Evolutionary conservation across 225 moss, liverwort and hornwort genomes (phyloP), one percentile per base, ranked within the genome.

Genomic region (Climacium dendroides): DNA sequence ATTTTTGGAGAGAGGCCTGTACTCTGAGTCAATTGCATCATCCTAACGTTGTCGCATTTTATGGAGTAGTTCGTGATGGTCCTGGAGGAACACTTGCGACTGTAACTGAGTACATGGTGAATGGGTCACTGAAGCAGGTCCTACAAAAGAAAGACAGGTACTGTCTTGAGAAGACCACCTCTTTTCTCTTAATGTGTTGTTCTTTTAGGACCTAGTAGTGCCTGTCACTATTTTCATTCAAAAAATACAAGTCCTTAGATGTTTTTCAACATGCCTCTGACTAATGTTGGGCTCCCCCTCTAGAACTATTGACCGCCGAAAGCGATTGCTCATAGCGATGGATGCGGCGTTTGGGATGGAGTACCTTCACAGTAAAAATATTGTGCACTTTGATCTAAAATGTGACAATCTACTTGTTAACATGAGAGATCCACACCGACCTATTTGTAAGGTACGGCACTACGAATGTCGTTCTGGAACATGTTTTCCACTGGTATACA

Each of bases 341-440:
- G 98, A 99, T 95, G 95, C 98, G 54, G 98, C 97, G 54, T 97
- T 99, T 92, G 98, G 98, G 57, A 99, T 99, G 98, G 98, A 99
- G 83, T 99, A 99, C 87, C 92, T 99, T 89, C 98, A 99, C 70
- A 94, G 89, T 79, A 99, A 99, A 86, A 99, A 96, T 75, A 97
- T 99, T 74, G 98, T 99, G 85, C 98, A 99, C 84, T 99, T 99
- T 64, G 98, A 99, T 78, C 90, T 99, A 81, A 99, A 99, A 91
- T 99, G 98, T 91, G 98, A 99, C 85, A 99, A 99, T 69, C 63
- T 99, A 22, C 93, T 99, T 78, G 98, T 99, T 66, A 99, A 99
- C 85, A 99, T 99, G 98, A 93, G 98, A 92, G 98, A 99, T 93
- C 95, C 98, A 60, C 98, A 99, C 86, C 93, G 98, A 81, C 98